phyloP scores from a whole-genome alignment of 2,329 filamentous ascomycete genomes.

The Ophiostoma angusticollis region DNA sequence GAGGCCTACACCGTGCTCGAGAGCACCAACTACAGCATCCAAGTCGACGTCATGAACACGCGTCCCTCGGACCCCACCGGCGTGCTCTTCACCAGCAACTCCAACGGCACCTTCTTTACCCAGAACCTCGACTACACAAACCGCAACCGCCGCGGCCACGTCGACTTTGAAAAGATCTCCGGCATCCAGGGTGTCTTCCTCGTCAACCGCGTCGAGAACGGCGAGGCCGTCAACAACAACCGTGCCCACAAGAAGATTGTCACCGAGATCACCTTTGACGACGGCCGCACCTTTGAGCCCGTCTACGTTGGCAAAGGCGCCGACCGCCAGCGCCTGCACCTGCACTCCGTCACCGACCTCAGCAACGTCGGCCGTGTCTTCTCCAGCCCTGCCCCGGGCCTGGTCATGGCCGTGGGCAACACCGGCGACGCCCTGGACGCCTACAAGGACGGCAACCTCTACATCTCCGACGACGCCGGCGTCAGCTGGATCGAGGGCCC shows the following conservation, averaged over 20 bases:
- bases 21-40: constrained; percentile 95
- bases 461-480: constrained; percentile 83
- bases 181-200: constrained; percentile 87
- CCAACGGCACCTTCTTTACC: constrained; percentile 91
- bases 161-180: constrained; percentile 91
- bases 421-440: constrained; percentile 59
- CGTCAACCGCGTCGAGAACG: constrained; percentile 82
- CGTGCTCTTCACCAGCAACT: constrained; percentile 87
- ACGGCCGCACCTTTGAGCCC: constrained; percentile 71
- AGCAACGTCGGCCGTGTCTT: constrained; percentile 77
- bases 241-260: constrained; percentile 52
- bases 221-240: constrained; percentile 53
- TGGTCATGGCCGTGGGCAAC: constrained; percentile 92
- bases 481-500: constrained; percentile 66
- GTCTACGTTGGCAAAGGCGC: constrained; percentile 52
- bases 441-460: constrained; percentile 66
- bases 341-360: constrained; percentile 84
- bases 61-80: constrained; percentile 61
- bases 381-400: constrained; percentile 82
- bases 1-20: constrained; percentile 89
- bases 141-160: constrained; percentile 58
- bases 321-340: constrained; percentile 45
- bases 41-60: constrained; percentile 78
- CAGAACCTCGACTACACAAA: constrained; percentile 89
- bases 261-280: constrained; percentile 86